A percentile compares a stretch with the other conserved stretches of the same genome.
phyloP scores from a whole-genome alignment of 257 asterid genomes.

The Ballota nigra region DNA sequence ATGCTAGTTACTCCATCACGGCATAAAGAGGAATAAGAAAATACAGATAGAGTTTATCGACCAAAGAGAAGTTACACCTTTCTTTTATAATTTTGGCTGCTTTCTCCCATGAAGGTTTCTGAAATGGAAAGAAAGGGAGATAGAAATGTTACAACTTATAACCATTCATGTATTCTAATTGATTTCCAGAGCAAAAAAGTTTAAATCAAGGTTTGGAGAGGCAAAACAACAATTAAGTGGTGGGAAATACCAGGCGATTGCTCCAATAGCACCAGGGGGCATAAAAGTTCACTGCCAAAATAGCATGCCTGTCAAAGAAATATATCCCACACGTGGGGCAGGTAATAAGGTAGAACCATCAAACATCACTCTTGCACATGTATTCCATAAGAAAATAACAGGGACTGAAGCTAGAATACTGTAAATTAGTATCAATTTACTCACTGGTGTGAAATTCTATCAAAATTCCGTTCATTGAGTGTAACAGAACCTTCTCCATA shows the following conservation, averaged over 20 bases:
- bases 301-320: constrained; percentile 55
- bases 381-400: constrained; percentile 18
- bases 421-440: constrained; percentile 31
- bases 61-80: constrained; percentile 47
- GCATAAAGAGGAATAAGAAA: constrained; percentile 19
- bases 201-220: constrained; percentile 10
- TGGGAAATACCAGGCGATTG: constrained; percentile 67
- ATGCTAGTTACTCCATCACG: constrained; percentile 24
- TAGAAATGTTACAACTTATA: constrained; percentile 17
- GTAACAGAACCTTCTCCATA: constrained; percentile 78
- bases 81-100: constrained; percentile 83
- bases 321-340: constrained; percentile 19
- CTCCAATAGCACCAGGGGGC: constrained; percentile 99
- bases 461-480: constrained; percentile 67
- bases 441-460: constrained; percentile 75
- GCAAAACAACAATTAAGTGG: constrained; percentile 21
- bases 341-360: constrained; percentile 15
- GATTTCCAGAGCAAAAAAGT: background rate
- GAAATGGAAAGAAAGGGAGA: constrained; percentile 27
- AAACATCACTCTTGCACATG: constrained; percentile 17
- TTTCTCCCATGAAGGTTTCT: constrained; percentile 99
- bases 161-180: constrained; percentile 12
- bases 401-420: constrained; percentile 5
- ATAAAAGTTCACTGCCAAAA: constrained; percentile 85
- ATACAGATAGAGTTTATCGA: background rate